Evolutionary conservation across 1,139 yeast species (phyloP).

Genomic region (Yarrowia galli): DNA sequence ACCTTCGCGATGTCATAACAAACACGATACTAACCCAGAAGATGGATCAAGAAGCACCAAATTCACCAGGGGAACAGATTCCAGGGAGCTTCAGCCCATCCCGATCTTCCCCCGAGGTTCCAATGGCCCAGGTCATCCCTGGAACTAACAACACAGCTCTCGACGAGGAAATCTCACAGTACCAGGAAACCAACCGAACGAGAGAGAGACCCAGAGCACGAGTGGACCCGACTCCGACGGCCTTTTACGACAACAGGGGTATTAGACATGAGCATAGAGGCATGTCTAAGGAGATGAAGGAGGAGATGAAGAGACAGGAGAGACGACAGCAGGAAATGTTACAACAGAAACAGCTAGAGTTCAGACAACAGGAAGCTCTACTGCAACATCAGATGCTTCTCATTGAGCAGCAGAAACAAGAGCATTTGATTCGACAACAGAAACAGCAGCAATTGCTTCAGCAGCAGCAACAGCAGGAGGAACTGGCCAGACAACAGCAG

Average conservation of each 20-base stretch:
- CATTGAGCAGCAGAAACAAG: constrained; percentile 1
- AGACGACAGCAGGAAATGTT: not conserved
- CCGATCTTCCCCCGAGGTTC: not conserved
- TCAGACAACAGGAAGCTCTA: constrained; percentile 3
- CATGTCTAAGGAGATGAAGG: constrained; percentile 1
- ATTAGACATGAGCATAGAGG: constrained; percentile 11
- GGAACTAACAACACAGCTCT: not conserved
- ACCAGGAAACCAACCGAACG: not conserved
- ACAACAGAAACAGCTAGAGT: not conserved
- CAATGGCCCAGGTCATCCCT: not conserved
- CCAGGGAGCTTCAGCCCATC: not conserved
- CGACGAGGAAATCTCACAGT: constrained; percentile 4
- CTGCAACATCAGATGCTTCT: constrained; percentile 10
- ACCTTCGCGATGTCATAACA: too few species aligned
- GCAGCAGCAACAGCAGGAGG: constrained; percentile 2
- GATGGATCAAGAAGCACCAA: not conserved
- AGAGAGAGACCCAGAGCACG: not conserved
- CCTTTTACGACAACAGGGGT: constrained; percentile 2
- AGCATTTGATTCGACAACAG: not conserved
- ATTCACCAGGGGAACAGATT: not conserved
- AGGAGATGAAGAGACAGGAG: constrained; percentile 7
- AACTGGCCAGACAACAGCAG: constrained; percentile 3
- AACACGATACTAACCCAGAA: constrained; percentile 4
- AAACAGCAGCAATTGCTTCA: not conserved
- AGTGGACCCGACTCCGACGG: not conserved